These are phyloP conservation scores for Carex myosuroides DNA, from an alignment of 176 grass and related monocot genomes.

Conservation along the genomic window DNA sequence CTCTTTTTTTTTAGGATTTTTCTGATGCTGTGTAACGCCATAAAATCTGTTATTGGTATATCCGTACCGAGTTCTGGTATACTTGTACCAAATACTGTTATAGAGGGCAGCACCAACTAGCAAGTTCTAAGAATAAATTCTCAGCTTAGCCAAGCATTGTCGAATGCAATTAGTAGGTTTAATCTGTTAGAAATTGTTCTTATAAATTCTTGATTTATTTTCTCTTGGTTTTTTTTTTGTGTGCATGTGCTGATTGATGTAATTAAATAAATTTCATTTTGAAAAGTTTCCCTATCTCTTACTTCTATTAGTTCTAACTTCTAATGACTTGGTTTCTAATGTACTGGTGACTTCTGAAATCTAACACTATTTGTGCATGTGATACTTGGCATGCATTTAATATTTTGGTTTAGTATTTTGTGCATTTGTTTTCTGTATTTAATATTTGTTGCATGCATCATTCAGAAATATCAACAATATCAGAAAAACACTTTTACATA, in stretches of 20 bases:
- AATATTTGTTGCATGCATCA: not conserved
- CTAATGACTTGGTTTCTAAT: not conserved
- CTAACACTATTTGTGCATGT: not conserved
- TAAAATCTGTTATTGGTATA: not conserved
- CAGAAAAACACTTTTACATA: not conserved
- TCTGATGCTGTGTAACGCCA: not conserved
- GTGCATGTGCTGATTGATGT: not conserved
- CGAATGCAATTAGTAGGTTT: not conserved
- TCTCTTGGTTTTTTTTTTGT: not conserved
- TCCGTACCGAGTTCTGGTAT: not conserved
- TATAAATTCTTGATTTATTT: not conserved
- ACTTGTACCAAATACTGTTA: not conserved
- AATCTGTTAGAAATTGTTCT: not conserved
- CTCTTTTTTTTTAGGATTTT: not conserved
- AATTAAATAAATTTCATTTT: not conserved
- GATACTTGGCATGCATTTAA: not conserved
- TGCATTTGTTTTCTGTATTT: not conserved
- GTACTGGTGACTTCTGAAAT: not conserved
- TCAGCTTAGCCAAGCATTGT: not conserved
- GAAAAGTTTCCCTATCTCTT: not conserved
- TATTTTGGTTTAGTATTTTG: too few species aligned
- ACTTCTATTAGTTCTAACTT: not conserved
- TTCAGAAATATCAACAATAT: not conserved
- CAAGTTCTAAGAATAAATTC: not conserved
- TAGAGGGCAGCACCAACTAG: not conserved